Conservation (phyloP, 2,329 filamentous ascomycete species). For the Stachybotrys elegans region DNA sequence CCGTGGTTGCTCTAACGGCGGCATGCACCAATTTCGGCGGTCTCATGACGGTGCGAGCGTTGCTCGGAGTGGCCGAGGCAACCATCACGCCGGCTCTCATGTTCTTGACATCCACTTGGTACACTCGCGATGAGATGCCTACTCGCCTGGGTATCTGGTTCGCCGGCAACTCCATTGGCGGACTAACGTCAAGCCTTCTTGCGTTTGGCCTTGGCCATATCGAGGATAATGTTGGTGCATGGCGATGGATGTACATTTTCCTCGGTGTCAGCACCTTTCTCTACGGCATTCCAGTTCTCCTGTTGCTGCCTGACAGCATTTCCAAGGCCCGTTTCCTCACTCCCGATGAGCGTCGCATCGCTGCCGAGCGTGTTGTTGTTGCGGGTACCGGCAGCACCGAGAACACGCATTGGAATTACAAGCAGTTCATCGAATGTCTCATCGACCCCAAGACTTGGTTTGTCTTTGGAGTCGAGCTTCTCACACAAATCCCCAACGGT, state of each 20-base stretch:
- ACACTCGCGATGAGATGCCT: slow-evolving; percentile 25
- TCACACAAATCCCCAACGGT: slow-evolving; percentile 22
- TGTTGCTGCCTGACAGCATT: slow-evolving; percentile 16
- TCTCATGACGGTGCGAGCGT: slow-evolving; percentile 43
- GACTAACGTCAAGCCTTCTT: slow-evolving; percentile 19
- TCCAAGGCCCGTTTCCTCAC: slow-evolving; percentile 21
- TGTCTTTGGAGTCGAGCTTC: slow-evolving; percentile 18
- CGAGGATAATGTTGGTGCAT: slow-evolving; percentile 9
- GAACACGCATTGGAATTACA: slow-evolving; percentile 19
- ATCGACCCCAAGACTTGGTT: slow-evolving; percentile 20
- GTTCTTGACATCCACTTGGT: slow-evolving; percentile 49
- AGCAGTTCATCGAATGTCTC: slow-evolving; percentile 16
- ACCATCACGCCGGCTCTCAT: slow-evolving; percentile 47
- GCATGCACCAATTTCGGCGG: slow-evolving; percentile 40
- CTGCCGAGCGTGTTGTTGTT: slow-evolving; percentile 22
- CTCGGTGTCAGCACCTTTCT: slow-evolving; percentile 15
- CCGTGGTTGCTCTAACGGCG: slow-evolving; percentile 35
- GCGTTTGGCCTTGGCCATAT: slow-evolving; percentile 25
- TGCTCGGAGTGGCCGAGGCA: slow-evolving; percentile 49
- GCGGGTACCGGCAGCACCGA: slow-evolving; percentile 28
- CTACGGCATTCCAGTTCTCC: slow-evolving; percentile 14
- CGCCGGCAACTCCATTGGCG: slow-evolving; percentile 18
- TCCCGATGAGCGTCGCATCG: slow-evolving; percentile 20
- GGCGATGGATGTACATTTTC: slow-evolving; percentile 23
- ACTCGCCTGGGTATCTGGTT: slow-evolving; percentile 15